Conservation (phyloP, 1,284 basidiomycete species). For the Tremellales sp. region DNA sequence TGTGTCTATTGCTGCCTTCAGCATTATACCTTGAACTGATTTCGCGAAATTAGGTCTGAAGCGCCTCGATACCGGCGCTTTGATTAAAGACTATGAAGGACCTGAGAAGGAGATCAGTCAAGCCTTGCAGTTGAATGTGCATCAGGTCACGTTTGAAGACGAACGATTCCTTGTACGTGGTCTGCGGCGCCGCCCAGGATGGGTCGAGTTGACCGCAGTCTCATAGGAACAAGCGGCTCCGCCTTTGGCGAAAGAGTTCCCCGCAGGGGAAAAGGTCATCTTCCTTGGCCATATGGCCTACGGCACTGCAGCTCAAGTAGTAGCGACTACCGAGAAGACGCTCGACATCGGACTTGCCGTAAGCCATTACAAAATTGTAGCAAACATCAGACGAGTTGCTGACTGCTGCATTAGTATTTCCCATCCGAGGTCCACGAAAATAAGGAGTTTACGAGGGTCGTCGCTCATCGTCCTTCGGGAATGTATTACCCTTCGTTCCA, state of each 20-base stretch:
- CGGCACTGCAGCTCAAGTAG: slow-evolving; percentile 89
- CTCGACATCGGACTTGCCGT: slow-evolving; percentile 79
- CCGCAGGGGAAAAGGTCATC: slow-evolving; percentile 84
- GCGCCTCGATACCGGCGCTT: slow-evolving; percentile 78
- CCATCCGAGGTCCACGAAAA: slow-evolving; percentile 73
- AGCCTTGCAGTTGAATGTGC: slow-evolving; percentile 77
- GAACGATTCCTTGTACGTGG: slow-evolving; percentile 72
- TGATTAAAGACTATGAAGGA: slow-evolving; percentile 91
- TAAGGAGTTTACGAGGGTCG: slow-evolving; percentile 67
- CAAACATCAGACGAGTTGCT: not conserved
- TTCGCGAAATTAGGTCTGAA: slow-evolving; percentile 62
- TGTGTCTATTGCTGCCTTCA: slow-evolving; percentile 39
- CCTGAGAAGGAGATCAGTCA: slow-evolving; percentile 76
- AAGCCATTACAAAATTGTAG: slow-evolving; percentile 37
- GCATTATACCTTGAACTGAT: not conserved
- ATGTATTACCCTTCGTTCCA: slow-evolving; percentile 73
- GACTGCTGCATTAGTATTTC: slow-evolving; percentile 64
- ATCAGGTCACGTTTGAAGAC: slow-evolving; percentile 77
- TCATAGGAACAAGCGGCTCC: slow-evolving; percentile 62
- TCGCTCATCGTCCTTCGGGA: slow-evolving; percentile 56
- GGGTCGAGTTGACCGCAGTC: not conserved
- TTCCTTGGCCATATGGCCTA: slow-evolving; percentile 92
- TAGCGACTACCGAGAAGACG: slow-evolving; percentile 61
- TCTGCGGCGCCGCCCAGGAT: not conserved
- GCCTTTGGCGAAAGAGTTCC: slow-evolving; percentile 82